Conservation (phyloP, 768 basidiomycete species). For the Tulasnella sp. region DNA sequence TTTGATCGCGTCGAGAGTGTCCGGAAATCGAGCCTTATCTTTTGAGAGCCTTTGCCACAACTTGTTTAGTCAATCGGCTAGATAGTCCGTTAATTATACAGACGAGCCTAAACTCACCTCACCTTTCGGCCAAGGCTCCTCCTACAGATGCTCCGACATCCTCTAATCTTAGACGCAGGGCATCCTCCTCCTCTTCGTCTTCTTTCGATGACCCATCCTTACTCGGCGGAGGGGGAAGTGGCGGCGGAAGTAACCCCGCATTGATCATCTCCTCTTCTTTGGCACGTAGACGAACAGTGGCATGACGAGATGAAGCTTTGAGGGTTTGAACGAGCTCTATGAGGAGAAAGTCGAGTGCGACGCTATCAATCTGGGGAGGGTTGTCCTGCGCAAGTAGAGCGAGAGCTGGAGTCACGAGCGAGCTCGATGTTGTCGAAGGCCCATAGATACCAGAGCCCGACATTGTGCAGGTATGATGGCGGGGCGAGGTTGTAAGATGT, state of each 20-base stretch:
- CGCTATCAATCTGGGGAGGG: constrained; percentile 17
- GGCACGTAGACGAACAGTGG: constrained; percentile 52
- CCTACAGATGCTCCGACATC: constrained; percentile 81
- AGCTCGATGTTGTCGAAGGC: constrained; percentile 20
- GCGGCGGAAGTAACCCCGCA: constrained; percentile 53
- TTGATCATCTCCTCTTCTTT: constrained; percentile 72
- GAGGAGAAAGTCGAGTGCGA: constrained; percentile 60
- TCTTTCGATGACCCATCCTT: constrained; percentile 31
- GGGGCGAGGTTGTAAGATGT: neutral
- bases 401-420: constrained; percentile 14
- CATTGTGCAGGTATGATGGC: neutral
- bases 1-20: constrained; percentile 85
- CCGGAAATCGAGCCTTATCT: constrained; percentile 61
- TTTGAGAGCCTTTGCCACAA: constrained; percentile 69
- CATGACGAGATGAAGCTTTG: constrained; percentile 61
- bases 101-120: constrained; percentile 28
- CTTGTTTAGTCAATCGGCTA: neutral
- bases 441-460: constrained; percentile 16
- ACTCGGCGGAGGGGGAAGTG: constrained; percentile 31
- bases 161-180: constrained; percentile 57
- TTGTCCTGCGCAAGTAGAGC: constrained; percentile 20
- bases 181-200: constrained; percentile 64
- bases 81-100: neutral
- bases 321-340: constrained; percentile 71
- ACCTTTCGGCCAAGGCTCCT: constrained; percentile 74